Base-by-base conservation (phyloP, 1,284 basidiomycete species). In the Puccinia coronata region DNA sequence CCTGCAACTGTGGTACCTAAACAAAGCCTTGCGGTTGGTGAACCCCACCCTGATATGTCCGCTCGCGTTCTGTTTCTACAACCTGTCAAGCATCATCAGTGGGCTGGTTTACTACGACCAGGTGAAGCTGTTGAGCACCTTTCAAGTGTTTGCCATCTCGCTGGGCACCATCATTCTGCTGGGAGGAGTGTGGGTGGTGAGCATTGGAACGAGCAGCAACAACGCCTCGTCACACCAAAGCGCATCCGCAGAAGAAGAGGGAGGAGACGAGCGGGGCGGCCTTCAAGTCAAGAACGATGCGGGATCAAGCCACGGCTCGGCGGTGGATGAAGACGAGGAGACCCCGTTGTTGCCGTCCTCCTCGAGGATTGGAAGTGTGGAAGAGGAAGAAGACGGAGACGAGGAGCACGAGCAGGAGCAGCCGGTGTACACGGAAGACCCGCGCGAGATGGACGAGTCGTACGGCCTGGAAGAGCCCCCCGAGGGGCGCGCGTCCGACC, bases 21-120 rank as follows among this genome's bases (percentile, higher is more conserved):
- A 98, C 87, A 95, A 95, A 86, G 92, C 91, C 14, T 88, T 98
- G 74, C 89, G 92, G 53, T 89, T 96, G 57, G 93, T 92, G 11
- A 91, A 92, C 83, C 96, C 96, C 0, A 95, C 94, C 0, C 87
- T 97, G 71, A 92, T 98, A 61, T 97, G 95, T 86, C 96, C 96
- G 36, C 90, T 95, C 84, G 95, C 95, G 1, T 98, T 98, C 87
- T 97, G 95, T 87, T 95, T 95, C 86, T 98, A 97, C 88, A 98
- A 97, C 85, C 87, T 96, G 11, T 94, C 94, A 6, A 95, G 93
- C 18, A 96, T 96, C 85, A 89, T 95, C 69, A 83, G 82, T 83
- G 92, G 93, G 1, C 89, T 97, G 53, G 90, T 97, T 71, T 98
- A 96, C 86, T 98, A 94, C 86, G 89, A 96, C 86, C 94, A 98